A percentile compares a stretch with the other conserved stretches of the same genome.
Evolutionary conservation across 805 yeast genomes (phyloP).

Genomic region (Candida nemodendra): DNA sequence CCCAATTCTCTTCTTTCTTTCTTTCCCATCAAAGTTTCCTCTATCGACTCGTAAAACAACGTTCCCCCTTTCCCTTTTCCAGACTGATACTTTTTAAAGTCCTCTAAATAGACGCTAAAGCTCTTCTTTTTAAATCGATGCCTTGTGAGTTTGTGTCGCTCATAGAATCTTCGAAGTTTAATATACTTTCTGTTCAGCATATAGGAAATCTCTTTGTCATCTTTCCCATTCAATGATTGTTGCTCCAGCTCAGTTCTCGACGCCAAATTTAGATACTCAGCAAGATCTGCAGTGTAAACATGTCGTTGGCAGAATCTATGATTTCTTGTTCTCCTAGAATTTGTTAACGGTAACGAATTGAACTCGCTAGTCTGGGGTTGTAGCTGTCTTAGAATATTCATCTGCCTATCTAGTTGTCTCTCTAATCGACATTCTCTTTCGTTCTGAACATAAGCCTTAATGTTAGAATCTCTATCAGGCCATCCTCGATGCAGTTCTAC

Average conservation of each 20-base stretch:
- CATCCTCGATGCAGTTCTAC: no score
- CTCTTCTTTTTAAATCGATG: slow-evolving; percentile 32
- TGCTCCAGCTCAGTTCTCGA: slow-evolving; percentile 25
- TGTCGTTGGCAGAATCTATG: slow-evolving; percentile 33
- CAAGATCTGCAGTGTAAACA: slow-evolving; percentile 34
- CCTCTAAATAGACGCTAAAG: slow-evolving; percentile 30
- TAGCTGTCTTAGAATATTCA: slow-evolving; percentile 13
- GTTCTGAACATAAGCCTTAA: no score
- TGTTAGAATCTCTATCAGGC: no score
- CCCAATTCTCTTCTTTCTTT: slow-evolving; percentile 14
- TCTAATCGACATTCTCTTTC: slow-evolving; percentile 4
- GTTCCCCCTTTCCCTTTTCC: slow-evolving; percentile 24
- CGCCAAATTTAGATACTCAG: slow-evolving; percentile 31
- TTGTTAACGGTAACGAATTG: slow-evolving; percentile 9
- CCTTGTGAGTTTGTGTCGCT: slow-evolving; percentile 21
- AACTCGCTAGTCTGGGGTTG: slow-evolving; percentile 22
- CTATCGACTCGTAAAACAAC: slow-evolving; percentile 25
- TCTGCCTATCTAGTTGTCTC: slow-evolving; percentile 8
- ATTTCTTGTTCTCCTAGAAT: slow-evolving; percentile 16
- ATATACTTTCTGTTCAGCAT: slow-evolving; percentile 31
- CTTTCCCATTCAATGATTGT: slow-evolving; percentile 16
- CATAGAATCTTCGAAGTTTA: slow-evolving; percentile 28
- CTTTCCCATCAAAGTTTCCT: slow-evolving; percentile 14
- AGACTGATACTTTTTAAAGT: slow-evolving; percentile 28
- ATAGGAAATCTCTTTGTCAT: slow-evolving; percentile 28